These are phyloP conservation scores for Flueggea neowawraea DNA, from an alignment of 441 rosid species.

Conservation along the genomic window DNA sequence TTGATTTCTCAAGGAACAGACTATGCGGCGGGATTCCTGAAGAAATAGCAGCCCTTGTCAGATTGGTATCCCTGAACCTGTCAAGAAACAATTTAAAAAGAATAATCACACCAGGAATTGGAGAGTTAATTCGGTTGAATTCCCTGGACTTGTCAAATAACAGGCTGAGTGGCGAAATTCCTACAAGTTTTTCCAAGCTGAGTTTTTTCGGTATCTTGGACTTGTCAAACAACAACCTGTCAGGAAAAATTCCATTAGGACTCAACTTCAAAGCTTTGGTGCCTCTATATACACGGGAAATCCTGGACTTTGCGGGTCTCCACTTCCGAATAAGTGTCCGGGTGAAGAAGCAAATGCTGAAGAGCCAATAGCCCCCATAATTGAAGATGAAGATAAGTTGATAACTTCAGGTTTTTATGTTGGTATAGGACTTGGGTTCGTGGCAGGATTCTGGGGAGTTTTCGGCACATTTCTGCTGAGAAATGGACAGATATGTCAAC, in stretches of 20 bases:
- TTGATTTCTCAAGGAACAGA: constrained; percentile 12
- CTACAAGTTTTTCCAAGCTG: background rate
- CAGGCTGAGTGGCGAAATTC: constrained; percentile 1
- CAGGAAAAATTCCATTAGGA: constrained; percentile 4
- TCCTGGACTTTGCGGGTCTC: constrained; percentile 12
- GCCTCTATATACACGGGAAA: constrained; percentile 1
- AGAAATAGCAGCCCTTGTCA: background rate
- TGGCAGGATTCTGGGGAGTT: too few species aligned
- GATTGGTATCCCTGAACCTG: constrained; percentile 4
- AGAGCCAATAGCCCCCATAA: background rate
- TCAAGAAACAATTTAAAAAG: constrained; percentile 11
- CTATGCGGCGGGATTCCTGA: constrained; percentile 6
- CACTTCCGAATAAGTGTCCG: constrained; percentile 6
- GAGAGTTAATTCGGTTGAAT: background rate
- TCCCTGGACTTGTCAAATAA: constrained; percentile 10
- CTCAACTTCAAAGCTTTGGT: constrained; percentile 8
- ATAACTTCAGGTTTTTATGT: too few species aligned
- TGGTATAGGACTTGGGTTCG: background rate
- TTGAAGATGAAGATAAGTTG: background rate
- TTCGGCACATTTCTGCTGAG: too few species aligned
- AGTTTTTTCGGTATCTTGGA: constrained; percentile 3
- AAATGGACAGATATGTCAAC: too few species aligned
- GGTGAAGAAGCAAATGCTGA: background rate
- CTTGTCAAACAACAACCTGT: constrained; percentile 9
- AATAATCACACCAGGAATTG: background rate